Conservation (phyloP, 2,329 filamentous ascomycete genomes). For the Talaromyces sp. region DNA sequence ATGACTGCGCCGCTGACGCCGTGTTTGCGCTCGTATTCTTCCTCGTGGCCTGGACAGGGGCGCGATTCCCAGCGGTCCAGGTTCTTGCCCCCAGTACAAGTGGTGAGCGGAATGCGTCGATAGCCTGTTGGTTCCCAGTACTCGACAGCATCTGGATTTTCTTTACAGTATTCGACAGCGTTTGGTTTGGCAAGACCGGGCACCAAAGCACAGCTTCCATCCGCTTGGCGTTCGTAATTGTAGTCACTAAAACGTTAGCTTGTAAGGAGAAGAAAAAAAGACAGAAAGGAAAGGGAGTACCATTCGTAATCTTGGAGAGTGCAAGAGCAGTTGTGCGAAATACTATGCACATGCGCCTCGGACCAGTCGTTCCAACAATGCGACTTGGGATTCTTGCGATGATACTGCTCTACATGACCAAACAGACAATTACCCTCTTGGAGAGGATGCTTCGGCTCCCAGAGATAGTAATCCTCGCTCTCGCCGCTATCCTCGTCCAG, state of each 20-base stretch:
- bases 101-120: constrained; percentile 83
- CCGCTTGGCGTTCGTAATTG: constrained; percentile 78
- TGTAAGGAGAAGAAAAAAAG: neutral
- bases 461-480: constrained; percentile 71
- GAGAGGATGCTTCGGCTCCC: constrained; percentile 80
- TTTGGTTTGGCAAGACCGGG: constrained; percentile 64
- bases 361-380: constrained; percentile 78
- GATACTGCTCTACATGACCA: constrained; percentile 82
- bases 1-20: constrained; percentile 67
- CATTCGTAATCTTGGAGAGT: constrained; percentile 87
- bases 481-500: constrained; percentile 59
- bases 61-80: constrained; percentile 64
- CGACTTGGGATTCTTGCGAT: constrained; percentile 77
- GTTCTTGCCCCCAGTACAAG: constrained; percentile 72
- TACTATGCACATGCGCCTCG: constrained; percentile 67
- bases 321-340: constrained; percentile 74
- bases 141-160: constrained; percentile 65
- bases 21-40: constrained; percentile 73
- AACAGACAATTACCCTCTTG: constrained; percentile 81
- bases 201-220: constrained; percentile 75
- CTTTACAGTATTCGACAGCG: constrained; percentile 55
- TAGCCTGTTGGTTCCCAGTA: constrained; percentile 86
- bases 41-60: constrained; percentile 73
- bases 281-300: constrained; percentile 48
- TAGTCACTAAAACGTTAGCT: constrained; percentile 62